Conservation (phyloP, 2,329 filamentous ascomycete species). For the Macrophomina phaseolina region DNA sequence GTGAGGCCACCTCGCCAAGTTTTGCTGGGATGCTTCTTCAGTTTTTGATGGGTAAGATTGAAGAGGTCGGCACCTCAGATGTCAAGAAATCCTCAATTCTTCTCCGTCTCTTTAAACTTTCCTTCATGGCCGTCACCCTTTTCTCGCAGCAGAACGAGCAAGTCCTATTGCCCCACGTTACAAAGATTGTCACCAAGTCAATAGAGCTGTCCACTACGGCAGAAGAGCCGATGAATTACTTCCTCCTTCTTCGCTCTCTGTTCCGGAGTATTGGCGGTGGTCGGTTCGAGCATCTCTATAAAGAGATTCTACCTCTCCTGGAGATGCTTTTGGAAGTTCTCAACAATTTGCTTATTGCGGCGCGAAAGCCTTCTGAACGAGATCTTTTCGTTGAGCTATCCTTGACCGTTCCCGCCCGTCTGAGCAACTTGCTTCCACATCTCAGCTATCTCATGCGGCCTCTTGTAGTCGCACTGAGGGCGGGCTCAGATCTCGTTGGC, state of each 20-base stretch:
- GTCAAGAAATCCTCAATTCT: conserved; percentile 92
- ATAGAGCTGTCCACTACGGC: conserved; percentile 95
- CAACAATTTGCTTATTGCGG: conserved; percentile 90
- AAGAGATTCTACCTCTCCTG: conserved; percentile 92
- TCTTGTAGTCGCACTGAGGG: conserved; percentile 90
- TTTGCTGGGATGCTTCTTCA: conserved; percentile 98
- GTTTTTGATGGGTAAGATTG: conserved; percentile 95
- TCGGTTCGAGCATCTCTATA: conserved; percentile 96
- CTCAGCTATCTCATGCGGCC: conserved; percentile 97
- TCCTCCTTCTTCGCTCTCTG: conserved; percentile 85
- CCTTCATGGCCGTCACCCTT: conserved; percentile 98
- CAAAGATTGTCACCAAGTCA: conserved; percentile 95
- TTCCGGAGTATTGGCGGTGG: conserved; percentile 97
- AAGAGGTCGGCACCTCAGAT: conserved; percentile 91
- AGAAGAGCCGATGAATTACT: conserved; percentile 98
- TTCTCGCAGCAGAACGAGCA: conserved; percentile 96
- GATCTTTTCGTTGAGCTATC: conserved; percentile 98
- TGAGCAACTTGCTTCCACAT: conserved; percentile 94
- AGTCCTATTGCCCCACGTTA: conserved; percentile 92
- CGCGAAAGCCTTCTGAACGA: conserved; percentile 85
- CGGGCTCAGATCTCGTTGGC: conserved; percentile 90
- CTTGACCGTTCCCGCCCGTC: conserved; percentile 88
- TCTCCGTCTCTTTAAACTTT: conserved; percentile 92
- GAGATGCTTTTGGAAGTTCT: conserved; percentile 98
- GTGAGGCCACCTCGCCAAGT: conserved; percentile 94